phyloP scores from a whole-genome alignment of 441 rosid species.

The Populus hybrid region DNA sequence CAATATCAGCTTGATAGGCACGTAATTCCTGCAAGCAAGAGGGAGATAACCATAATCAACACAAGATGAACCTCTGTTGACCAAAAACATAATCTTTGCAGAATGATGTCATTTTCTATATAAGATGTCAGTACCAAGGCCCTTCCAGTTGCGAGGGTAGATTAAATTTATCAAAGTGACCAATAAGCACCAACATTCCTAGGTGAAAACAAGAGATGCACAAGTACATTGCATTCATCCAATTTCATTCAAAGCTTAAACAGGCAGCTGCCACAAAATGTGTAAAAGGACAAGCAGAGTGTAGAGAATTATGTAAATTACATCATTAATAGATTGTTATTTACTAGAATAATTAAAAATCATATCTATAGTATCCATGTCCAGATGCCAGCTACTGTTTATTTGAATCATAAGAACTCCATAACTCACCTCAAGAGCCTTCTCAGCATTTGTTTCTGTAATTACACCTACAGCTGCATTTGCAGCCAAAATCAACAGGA shows the following conservation, averaged over 20 bases:
- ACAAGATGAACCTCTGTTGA: neutral
- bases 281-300: neutral
- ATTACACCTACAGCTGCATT: conserved; percentile 98
- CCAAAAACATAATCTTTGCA: neutral
- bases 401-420: conserved; percentile 11
- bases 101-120: neutral
- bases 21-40: conserved; percentile 72
- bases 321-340: neutral
- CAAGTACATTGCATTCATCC: neutral
- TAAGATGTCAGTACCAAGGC: neutral
- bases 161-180: neutral
- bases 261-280: neutral
- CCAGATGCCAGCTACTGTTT: neutral
- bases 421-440: conserved; percentile 83
- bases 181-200: neutral
- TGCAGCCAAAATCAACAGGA: conserved; percentile 95
- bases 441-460: conserved; percentile 99
- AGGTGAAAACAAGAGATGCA: neutral
- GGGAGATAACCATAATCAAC: conserved; percentile 16
- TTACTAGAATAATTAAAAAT: neutral
- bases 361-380: neutral
- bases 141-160: neutral
- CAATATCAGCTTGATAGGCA: conserved; percentile 98
- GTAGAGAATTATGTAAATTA: neutral
- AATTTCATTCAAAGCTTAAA: neutral